Base-by-base conservation (phyloP, 2,329 filamentous ascomycete species). In the Acrocalymma vagum region DNA sequence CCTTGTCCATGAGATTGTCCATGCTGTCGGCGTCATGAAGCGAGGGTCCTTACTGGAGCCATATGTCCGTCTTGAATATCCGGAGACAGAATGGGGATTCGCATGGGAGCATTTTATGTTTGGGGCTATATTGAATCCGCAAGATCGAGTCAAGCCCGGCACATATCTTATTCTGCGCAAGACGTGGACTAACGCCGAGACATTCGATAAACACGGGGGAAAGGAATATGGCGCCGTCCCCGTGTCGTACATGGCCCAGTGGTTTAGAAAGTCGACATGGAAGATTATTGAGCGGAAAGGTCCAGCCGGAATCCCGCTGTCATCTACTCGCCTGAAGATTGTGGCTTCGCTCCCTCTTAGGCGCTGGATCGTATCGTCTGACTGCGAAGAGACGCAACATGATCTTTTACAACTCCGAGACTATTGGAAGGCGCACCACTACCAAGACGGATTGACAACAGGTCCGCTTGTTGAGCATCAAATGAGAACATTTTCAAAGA, bases 101-200 rank as follows among this genome's bases (percentile, higher is more conserved):
- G 58, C 63, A n/a, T 71, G 65, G 65, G 67, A 71, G 38, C 56
- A 64, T 29, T 66, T 63, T 46, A 60, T 65, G 50, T 68, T 70
- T 25, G 65, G 66, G 10, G 49, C 48, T 17, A 47, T 66, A 4
- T 57, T 68, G 18, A 65, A 69, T 18, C 63, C 66, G 1, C 58
- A 61, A 28, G 52, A 65, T 20, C 50, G 48, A 17, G 37, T 29
- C 1, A 35, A 15, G 3, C 26, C 29, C 27, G 54, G 52, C 5
- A 58, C 61, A 13, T 38, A 54, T 9, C 40, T 62, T 6, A 36
- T 68, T 6, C 52, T 67, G 52, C 45, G 61, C 17, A 67, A 60
- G 29, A 26, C 55, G 2, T 71, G 67, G 66, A 31, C 54, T 11
- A 47, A 54, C 20, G 27, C 42, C 11, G 42, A 38, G 6, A 11